These are phyloP conservation scores for Terana coerulea DNA, from an alignment of 768 basidiomycete species.

Conservation along the genomic window DNA sequence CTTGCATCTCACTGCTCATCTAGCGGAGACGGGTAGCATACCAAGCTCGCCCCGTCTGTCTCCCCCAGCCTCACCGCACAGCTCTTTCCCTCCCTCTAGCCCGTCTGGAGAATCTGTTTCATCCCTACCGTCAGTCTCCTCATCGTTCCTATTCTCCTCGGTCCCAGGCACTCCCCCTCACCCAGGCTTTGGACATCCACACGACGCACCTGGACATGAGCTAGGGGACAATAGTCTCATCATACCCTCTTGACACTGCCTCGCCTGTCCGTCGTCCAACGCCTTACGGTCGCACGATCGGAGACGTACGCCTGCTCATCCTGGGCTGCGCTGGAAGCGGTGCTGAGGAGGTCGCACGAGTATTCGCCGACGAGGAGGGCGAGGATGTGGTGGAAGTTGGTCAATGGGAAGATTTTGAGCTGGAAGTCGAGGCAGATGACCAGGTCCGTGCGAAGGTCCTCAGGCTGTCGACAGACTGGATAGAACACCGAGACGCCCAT, in stretches of 20 bases:
- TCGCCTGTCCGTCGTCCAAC: conserved; percentile 60
- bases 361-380: conserved; percentile 53
- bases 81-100: conserved; percentile 53
- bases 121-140: conserved; percentile 68
- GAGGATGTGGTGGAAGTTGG: conserved; percentile 65
- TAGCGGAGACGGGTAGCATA: conserved; percentile 1
- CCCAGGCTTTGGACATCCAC: conserved; percentile 19
- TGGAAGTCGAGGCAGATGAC: conserved; percentile 28
- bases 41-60: conserved; percentile 27
- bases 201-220: conserved; percentile 16
- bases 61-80: conserved; percentile 43
- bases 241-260: conserved; percentile 70
- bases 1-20: conserved; percentile 9
- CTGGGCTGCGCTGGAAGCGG: conserved; percentile 43
- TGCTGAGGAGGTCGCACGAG: conserved; percentile 41
- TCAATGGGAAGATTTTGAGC: conserved; percentile 47
- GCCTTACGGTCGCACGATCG: conserved; percentile 64
- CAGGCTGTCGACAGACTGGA: conserved; percentile 68
- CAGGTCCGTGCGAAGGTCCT: conserved; percentile 27
- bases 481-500: conserved; percentile 60
- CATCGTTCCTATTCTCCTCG: conserved; percentile 77
- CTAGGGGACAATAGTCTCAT: conserved; percentile 49
- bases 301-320: conserved; percentile 55
- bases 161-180: conserved; percentile 64
- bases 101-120: conserved; percentile 59